Percentiles rank a stretch among this genome's conserved stretches.
Conservation (phyloP, 2,329 filamentous ascomycete genomes). For the Cryoendolithus antarcticus region DNA sequence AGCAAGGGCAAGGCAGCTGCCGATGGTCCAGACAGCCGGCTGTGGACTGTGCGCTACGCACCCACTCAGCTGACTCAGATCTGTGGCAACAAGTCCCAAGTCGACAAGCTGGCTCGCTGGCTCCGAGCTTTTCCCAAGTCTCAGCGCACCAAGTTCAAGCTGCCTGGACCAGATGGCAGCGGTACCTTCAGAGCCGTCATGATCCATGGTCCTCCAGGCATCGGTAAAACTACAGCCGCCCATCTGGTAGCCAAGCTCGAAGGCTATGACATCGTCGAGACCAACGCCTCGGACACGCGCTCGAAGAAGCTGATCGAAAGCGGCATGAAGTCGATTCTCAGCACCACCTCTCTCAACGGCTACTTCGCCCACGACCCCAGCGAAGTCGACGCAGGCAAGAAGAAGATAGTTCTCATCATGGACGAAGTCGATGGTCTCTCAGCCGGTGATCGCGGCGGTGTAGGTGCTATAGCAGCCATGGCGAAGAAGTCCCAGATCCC, state of each 20-base stretch:
- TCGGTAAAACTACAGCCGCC: slow-evolving; percentile 94
- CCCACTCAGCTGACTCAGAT: slow-evolving; percentile 76
- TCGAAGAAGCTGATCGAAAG: slow-evolving; percentile 92
- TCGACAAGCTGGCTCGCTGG: slow-evolving; percentile 86
- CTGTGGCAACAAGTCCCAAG: slow-evolving; percentile 82
- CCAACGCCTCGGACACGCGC: slow-evolving; percentile 86
- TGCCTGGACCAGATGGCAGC: slow-evolving; percentile 70
- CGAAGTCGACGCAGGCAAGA: slow-evolving; percentile 66
- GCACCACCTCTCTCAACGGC: slow-evolving; percentile 83
- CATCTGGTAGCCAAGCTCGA: slow-evolving; percentile 88
- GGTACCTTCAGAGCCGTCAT: slow-evolving; percentile 82
- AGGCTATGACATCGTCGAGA: slow-evolving; percentile 87
- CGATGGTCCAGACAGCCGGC: slow-evolving; percentile 42
- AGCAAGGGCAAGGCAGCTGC: slow-evolving; percentile 24
- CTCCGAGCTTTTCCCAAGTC: slow-evolving; percentile 68
- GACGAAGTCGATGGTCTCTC: slow-evolving; percentile 99
- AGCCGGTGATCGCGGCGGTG: slow-evolving; percentile 86
- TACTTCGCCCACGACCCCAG: slow-evolving; percentile 81
- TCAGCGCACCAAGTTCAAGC: slow-evolving; percentile 69
- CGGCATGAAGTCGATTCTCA: slow-evolving; percentile 78
- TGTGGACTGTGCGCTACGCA: slow-evolving; percentile 95
- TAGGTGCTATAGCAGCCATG: slow-evolving; percentile 83
- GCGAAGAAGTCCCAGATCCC: slow-evolving; percentile 93
- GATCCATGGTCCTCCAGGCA: slow-evolving; percentile 86
- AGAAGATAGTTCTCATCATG: slow-evolving; percentile 95